These are phyloP conservation scores for Tulasnella sp. DNA, from an alignment of 768 basidiomycete genomes.

Conservation along the genomic window DNA sequence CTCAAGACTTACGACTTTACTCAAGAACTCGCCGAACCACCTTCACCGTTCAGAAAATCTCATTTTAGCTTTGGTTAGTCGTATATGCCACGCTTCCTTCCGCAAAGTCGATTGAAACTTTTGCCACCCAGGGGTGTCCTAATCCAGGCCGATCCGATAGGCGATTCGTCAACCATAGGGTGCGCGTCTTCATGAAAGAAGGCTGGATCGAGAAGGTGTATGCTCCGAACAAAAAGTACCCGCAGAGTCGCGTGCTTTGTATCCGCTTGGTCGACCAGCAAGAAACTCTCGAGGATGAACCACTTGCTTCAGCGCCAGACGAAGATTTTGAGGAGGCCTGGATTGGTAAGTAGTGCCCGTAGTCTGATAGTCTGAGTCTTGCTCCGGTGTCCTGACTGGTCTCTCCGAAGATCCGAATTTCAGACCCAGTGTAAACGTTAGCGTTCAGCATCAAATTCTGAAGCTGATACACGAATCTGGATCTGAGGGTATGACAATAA, in stretches of 20 bases:
- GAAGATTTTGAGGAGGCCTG: slow-evolving; percentile 28
- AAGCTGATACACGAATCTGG: slow-evolving; percentile 60
- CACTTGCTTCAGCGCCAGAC: slow-evolving; percentile 30
- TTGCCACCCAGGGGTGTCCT: slow-evolving; percentile 47
- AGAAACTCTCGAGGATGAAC: slow-evolving; percentile 27
- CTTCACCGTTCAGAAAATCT: slow-evolving; percentile 68
- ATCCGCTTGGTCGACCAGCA: slow-evolving; percentile 42
- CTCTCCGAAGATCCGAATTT: slow-evolving; percentile 11
- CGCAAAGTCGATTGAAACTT: slow-evolving; percentile 3
- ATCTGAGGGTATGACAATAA: slow-evolving; percentile 24
- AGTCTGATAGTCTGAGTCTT: too few species aligned
- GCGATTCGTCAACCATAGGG: slow-evolving; percentile 67
- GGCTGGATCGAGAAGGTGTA: slow-evolving; percentile 64
- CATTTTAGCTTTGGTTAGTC: slow-evolving; percentile 59
- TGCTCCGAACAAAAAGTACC: slow-evolving; percentile 45
- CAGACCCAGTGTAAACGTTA: slow-evolving; percentile 34
- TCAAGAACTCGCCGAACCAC: slow-evolving; percentile 56
- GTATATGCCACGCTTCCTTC: neutral
- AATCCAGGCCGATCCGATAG: slow-evolving; percentile 67
- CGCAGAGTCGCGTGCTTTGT: slow-evolving; percentile 43
- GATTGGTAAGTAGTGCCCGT: slow-evolving; percentile 22
- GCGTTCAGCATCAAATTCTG: slow-evolving; percentile 72
- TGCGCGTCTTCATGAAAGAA: slow-evolving; percentile 61
- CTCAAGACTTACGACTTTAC: slow-evolving; percentile 55
- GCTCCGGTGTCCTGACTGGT: slow-evolving; percentile 18